A percentile compares a stretch with the other conserved stretches of the same genome.
phyloP scores from a whole-genome alignment of 2,329 filamentous ascomycete species.

The Chlorencoelia australis region DNA sequence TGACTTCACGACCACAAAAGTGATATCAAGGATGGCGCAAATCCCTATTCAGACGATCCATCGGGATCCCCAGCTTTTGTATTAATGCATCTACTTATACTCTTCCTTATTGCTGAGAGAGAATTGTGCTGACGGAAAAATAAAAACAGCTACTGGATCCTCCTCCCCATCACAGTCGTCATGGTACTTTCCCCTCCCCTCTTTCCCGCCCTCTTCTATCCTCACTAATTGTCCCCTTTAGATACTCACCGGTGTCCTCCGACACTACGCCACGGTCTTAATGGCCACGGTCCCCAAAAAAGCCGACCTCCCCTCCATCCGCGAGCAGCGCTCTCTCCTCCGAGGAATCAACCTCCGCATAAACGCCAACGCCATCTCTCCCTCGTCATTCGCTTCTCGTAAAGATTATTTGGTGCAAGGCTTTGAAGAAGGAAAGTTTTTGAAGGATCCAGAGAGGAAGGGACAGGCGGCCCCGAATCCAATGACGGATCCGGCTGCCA shows the following conservation, averaged over 20 bases:
- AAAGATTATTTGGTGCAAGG: constrained; percentile 75
- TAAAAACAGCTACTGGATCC: constrained; percentile 92
- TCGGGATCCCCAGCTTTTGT: constrained; percentile 97
- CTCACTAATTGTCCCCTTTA: constrained; percentile 25
- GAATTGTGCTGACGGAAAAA: constrained; percentile 19
- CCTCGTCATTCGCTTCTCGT: constrained; percentile 65
- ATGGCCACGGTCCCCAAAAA: constrained; percentile 36
- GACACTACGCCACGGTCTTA: constrained; percentile 92
- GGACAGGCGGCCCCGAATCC: constrained; percentile 88
- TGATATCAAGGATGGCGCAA: constrained; percentile 60
- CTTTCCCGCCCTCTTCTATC: not conserved
- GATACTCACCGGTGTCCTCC: constrained; percentile 88
- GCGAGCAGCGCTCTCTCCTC: constrained; percentile 76
- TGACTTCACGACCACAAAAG: constrained; percentile 1
- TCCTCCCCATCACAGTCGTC: constrained; percentile 92
- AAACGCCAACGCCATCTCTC: constrained; percentile 73
- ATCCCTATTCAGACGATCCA: constrained; percentile 89
- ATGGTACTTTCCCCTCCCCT: constrained; percentile 51
- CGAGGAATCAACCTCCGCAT: constrained; percentile 76
- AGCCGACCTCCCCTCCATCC: constrained; percentile 59
- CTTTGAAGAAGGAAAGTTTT: constrained; percentile 76
- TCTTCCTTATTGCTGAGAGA: constrained; percentile 7
- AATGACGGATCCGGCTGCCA: constrained; percentile 87
- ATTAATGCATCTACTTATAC: too few relatives aligned
- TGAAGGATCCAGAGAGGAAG: constrained; percentile 79